Evolutionary conservation across 176 grass and related monocot species (phyloP).

Genomic region (Sorghum bicolor): Sorghum_bicolor_NCBIv3 NC_012871.2:4369501-4370000

Average conservation of each 20-base stretch:
- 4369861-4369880: not conserved
- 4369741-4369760: not conserved
- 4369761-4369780: not conserved
- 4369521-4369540: not conserved
- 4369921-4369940: constrained; percentile 76
- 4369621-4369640: not conserved
- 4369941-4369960: constrained; percentile 93
- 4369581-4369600: not conserved
- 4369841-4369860: constrained; percentile 65
- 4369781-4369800: not conserved
- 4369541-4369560: not conserved
- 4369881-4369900: not conserved
- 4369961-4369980: constrained; percentile 93
- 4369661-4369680: not conserved
- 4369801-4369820: constrained; percentile 1
- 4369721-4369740: not conserved
- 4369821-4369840: constrained; percentile 88
- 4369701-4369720: not conserved
- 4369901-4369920: not conserved
- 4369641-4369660: constrained; percentile 20
- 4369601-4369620: not conserved
- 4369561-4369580: not conserved
- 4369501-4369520: not conserved
- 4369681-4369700: not conserved
- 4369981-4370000: constrained; percentile 73